Evolutionary conservation across 73 alveolate species (phyloP).

Genomic region (Paramecium bursaria): DNA sequence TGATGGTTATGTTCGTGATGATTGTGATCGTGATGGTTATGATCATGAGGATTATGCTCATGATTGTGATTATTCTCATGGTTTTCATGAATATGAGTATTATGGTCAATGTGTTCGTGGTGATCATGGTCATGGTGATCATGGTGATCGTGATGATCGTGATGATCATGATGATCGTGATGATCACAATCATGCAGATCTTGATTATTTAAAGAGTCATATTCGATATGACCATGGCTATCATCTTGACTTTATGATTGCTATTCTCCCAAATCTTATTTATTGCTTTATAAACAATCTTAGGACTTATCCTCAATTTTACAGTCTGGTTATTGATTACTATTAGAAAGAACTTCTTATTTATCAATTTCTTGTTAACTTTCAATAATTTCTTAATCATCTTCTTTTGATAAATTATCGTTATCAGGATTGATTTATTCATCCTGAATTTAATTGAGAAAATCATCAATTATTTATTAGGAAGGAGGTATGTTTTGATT

Average conservation of each 20-base stretch:
- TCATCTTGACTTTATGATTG: neutral
- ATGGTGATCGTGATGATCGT: slow-evolving; percentile 4
- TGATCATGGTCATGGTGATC: no score
- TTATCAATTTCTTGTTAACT: neutral
- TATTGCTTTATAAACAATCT: no score
- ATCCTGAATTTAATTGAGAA: neutral
- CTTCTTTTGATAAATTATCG: neutral
- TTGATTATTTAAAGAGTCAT: neutral
- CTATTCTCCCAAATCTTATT: neutral
- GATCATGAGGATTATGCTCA: no score
- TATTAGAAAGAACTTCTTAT: neutral
- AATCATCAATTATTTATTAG: neutral
- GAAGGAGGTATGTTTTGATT: neutral
- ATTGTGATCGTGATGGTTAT: no score
- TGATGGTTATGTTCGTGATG: neutral
- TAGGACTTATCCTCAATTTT: neutral
- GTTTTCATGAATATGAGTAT: neutral
- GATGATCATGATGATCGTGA: slow-evolving; percentile 11
- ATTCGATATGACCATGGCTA: neutral
- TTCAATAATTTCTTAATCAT: neutral
- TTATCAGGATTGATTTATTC: neutral
- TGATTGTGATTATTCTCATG: no score
- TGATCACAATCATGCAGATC: neutral
- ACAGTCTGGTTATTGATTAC: neutral
- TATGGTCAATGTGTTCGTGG: no score